Evolutionary conservation across 75 land plant species (phyloP).

Genomic region (Cupressus sempervirens): DNA sequence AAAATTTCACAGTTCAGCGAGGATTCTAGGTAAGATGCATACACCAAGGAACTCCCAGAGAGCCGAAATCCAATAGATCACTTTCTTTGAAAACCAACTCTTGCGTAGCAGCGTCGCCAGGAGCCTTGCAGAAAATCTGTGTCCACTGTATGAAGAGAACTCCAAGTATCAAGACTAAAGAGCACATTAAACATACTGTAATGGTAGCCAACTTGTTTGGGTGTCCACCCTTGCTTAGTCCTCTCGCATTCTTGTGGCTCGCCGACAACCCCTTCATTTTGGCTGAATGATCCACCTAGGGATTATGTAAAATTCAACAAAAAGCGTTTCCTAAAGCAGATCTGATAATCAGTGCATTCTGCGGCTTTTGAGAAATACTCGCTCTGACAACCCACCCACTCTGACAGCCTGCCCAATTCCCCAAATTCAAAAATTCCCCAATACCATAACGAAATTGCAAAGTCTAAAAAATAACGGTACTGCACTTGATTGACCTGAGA

Average conservation of each 20-base stretch:
- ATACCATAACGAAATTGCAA: background rate
- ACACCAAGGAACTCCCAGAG: constrained; percentile 91
- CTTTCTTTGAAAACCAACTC: background rate
- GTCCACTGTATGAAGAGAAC: background rate
- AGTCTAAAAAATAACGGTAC: background rate
- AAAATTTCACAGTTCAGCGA: background rate
- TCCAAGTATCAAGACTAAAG: constrained; percentile 8
- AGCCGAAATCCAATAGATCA: constrained; percentile 52
- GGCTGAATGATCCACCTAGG: background rate
- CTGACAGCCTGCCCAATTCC: background rate
- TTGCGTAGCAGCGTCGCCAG: background rate
- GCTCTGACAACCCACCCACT: background rate
- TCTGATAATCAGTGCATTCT: background rate
- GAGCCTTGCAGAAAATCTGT: constrained; percentile 5
- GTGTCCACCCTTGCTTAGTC: background rate
- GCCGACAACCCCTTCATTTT: background rate
- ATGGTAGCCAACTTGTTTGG: background rate
- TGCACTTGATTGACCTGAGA: background rate
- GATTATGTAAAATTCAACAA: background rate
- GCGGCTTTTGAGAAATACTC: background rate
- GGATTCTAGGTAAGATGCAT: constrained; percentile 22
- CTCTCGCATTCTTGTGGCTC: constrained; percentile 2
- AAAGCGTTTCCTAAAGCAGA: background rate
- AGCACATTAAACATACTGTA: background rate
- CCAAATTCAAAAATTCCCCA: background rate